Evolutionary conservation across 371 early-diverging fungal genomes (phyloP).

Genomic region (Lichtheimia hyalospora): DNA sequence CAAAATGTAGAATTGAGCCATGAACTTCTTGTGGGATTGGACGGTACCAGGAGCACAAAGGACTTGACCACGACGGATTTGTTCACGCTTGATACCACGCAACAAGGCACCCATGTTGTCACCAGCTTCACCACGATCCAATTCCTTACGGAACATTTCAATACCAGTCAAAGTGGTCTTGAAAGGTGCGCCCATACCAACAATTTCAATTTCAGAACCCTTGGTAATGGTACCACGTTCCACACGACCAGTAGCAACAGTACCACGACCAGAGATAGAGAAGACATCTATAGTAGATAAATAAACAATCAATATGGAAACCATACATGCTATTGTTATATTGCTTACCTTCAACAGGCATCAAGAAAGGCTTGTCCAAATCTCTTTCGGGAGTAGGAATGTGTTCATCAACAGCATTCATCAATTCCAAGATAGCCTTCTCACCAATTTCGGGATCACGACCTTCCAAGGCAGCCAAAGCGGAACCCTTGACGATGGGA

Average conservation of each 20-base stretch:
- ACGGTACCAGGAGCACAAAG: slow-evolving; percentile 91
- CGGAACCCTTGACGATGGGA: slow-evolving; percentile 95
- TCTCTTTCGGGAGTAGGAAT: slow-evolving; percentile 95
- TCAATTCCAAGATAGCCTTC: slow-evolving; percentile 83
- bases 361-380: slow-evolving; percentile 98
- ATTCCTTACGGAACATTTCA: slow-evolving; percentile 99
- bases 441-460: slow-evolving; percentile 91
- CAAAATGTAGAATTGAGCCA: slow-evolving; percentile 90
- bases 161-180: slow-evolving; percentile 96
- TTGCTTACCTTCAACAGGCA: slow-evolving; percentile 98
- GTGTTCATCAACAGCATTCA: slow-evolving; percentile 91
- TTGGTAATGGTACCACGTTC: slow-evolving; percentile 95
- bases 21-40: slow-evolving; percentile 91
- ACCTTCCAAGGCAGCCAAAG: slow-evolving; percentile 94
- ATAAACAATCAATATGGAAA: too few species aligned
- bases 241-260: slow-evolving; percentile 97
- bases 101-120: slow-evolving; percentile 97
- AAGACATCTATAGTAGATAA: too few species aligned
- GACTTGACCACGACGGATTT: slow-evolving; percentile 94
- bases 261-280: slow-evolving; percentile 99
- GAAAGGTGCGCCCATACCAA: slow-evolving; percentile 86
- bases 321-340: too few species aligned
- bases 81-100: slow-evolving; percentile 97
- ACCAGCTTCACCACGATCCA: slow-evolving; percentile 97
- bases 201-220: slow-evolving; percentile 95